Conservation (phyloP, 176 grass and related monocot species). For the Hordeum marinum region DNA sequence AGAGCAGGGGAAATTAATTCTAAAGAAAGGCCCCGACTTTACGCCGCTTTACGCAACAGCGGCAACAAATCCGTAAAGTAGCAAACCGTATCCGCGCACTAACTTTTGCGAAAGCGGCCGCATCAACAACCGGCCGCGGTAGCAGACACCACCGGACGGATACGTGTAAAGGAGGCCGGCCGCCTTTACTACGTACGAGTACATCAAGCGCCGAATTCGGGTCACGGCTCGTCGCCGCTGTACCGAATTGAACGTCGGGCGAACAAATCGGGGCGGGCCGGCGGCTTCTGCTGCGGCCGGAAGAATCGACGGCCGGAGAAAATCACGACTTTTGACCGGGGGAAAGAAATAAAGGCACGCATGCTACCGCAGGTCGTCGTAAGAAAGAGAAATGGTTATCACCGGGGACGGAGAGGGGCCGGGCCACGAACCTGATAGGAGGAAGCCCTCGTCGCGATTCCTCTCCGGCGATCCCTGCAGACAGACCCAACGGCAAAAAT, state of each 20-base stretch:
- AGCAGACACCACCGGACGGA: slow-evolving; percentile 10
- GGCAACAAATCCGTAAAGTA: slow-evolving; percentile 48
- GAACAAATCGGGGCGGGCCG: neutral
- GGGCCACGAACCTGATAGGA: slow-evolving; percentile 21
- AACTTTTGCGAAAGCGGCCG: slow-evolving; percentile 32
- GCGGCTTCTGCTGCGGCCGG: neutral
- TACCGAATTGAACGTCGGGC: neutral
- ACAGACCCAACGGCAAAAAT: neutral
- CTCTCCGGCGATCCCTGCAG: slow-evolving; percentile 54
- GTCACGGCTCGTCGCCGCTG: neutral
- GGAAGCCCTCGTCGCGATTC: slow-evolving; percentile 35
- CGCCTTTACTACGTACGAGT: slow-evolving; percentile 11
- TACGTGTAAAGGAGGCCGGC: slow-evolving; percentile 28
- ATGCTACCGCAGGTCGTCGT: neutral
- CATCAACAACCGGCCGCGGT: neutral
- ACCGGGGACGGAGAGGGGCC: neutral
- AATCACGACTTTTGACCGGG: slow-evolving; percentile 18
- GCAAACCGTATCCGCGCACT: slow-evolving; percentile 34
- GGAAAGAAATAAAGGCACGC: neutral
- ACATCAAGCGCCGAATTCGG: slow-evolving; percentile 6
- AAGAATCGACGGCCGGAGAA: neutral
- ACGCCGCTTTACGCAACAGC: slow-evolving; percentile 34
- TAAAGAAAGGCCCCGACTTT: slow-evolving; percentile 35
- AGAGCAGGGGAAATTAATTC: neutral
- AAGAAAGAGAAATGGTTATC: neutral